phyloP scores from a whole-genome alignment of 495 filamentous ascomycete genomes.

The Hypoxylon lienhwacheense region DNA sequence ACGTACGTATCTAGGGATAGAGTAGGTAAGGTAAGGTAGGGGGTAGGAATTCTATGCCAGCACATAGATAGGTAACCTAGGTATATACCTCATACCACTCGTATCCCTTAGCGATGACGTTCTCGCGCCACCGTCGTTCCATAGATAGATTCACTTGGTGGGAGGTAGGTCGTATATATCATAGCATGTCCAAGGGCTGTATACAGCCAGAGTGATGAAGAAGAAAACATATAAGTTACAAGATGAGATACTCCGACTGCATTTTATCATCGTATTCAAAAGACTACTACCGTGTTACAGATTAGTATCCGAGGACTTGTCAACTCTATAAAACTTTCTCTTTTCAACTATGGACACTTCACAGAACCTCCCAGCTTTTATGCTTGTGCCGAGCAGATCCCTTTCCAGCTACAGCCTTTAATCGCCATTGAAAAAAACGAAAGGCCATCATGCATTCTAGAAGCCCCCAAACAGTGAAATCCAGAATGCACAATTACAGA shows the following conservation, averaged over 20 bases:
- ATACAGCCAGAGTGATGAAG: too few species aligned
- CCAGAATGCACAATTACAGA: conserved; percentile 7
- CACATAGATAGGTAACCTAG: too few species aligned
- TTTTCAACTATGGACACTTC: conserved; percentile 12
- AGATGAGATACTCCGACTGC: not conserved
- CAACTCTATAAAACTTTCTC: conserved; percentile 11
- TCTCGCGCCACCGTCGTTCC: too few species aligned
- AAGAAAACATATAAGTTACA: too few species aligned
- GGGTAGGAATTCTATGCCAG: not conserved
- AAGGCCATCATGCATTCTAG: conserved; percentile 23
- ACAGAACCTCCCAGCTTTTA: conserved; percentile 15
- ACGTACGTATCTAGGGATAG: not conserved
- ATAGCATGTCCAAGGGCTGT: too few species aligned
- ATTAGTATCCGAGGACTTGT: not conserved
- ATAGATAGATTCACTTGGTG: too few species aligned
- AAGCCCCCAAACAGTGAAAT: conserved; percentile 8
- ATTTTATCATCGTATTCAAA: not conserved
- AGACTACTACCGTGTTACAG: not conserved
- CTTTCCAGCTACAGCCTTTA: not conserved
- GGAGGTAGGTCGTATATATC: too few species aligned
- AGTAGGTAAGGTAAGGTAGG: not conserved
- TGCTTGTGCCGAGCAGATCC: conserved; percentile 16
- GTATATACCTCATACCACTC: too few species aligned
- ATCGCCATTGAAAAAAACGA: conserved; percentile 21
- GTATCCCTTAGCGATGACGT: too few species aligned